These are phyloP conservation scores for Rhytidiadelphus loreus DNA, from an alignment of 225 moss, liverwort and hornwort species.

Conservation along the genomic window DNA sequence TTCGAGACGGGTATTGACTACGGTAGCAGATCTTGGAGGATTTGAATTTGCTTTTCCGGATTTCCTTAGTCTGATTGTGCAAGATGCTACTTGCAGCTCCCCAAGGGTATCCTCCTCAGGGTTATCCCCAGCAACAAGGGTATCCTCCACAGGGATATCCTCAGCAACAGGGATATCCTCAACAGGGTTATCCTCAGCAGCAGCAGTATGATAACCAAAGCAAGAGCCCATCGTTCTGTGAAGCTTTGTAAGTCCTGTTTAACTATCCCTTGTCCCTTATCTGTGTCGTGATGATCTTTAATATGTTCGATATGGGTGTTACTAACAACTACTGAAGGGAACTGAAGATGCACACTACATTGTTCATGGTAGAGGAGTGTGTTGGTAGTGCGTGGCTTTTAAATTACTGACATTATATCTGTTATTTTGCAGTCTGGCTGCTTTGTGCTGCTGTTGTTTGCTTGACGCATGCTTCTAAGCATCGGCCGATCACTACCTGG, in stretches of 20 bases:
- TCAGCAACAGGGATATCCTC: conserved; percentile 23
- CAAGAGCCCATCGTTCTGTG: conserved; percentile 15
- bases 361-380: background rate
- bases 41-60: background rate
- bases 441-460: conserved; percentile 43
- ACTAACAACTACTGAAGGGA: background rate
- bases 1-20: background rate
- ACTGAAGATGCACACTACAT: background rate
- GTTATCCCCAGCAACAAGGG: conserved; percentile 27
- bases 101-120: conserved; percentile 34
- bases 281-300: background rate
- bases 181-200: conserved; percentile 5
- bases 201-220: background rate
- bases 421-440: conserved; percentile 25
- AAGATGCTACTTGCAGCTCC: conserved; percentile 15
- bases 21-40: background rate
- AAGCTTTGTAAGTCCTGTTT: conserved; percentile 25
- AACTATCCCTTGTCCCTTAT: too few species aligned
- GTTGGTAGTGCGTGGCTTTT: background rate
- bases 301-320: background rate
- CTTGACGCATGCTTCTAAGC: conserved; percentile 32
- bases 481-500: background rate
- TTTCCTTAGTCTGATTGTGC: background rate
- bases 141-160: conserved; percentile 24
- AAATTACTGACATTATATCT: background rate